Evolutionary conservation across 257 asterid genomes (phyloP), one percentile per base, ranked within the genome.

Genomic region (Cinchona pubescens): DNA sequence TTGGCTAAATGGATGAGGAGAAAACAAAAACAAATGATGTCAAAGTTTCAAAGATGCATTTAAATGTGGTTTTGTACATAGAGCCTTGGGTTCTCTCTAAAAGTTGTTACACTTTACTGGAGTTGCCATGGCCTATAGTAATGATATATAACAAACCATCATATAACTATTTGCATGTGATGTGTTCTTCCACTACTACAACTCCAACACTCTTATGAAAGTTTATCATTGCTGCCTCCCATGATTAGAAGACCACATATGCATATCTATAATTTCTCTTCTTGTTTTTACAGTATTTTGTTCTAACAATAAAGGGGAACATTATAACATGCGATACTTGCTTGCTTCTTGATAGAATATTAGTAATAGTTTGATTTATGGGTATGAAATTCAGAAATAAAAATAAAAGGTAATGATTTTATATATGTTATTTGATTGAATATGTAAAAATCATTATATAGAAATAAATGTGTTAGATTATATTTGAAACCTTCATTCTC

Each of bases 91-190:
- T 71, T 71, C 75, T 34, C 64, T 35, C 25, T 23, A 35, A 71
- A 71, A 71, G 75, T 35, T 23, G 35, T 55, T 71, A 37, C 75
- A 35, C 66, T 71, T 53, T 55, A 13, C 14, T 14, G 69, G 25
- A 49, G 2, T 32, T 70, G 75, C 35, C 51, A 34, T 71, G 66
- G 25, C 51, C 53, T 71, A 19, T 21, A 49, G 35, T 32, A 71
- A 71, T 71, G 66, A 71, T 71, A 35, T 5, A 55, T n/a, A 19
- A 71, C 51, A 53, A 71, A 71, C 30, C 66, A 75, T 63, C 4
- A 75, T 14, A 21, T 67, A 63, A 29, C 71, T 64, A 42, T 64
- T 61, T 64, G 78, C 78, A 75, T 75, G 66, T 48, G 78, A 75
- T 48, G 53, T 75, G 78, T 67, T 64, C n/a, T 53, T 62, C 60